Conservation (phyloP, 805 yeast species). For the Nakazawaea holstii region DNA sequence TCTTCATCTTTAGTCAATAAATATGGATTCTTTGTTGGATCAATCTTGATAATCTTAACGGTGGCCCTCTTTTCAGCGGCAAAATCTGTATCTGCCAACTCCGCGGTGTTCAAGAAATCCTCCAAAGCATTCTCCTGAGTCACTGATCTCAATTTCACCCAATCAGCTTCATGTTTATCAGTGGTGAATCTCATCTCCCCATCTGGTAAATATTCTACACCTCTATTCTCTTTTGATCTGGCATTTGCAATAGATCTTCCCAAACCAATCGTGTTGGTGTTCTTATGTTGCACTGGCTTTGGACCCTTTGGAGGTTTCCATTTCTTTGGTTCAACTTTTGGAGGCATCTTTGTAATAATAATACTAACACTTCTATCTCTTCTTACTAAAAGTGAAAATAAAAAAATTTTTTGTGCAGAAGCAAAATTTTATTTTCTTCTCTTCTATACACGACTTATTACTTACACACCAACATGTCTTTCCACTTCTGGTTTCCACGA, state of each 20-base stretch:
- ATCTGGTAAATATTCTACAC: constrained; percentile 66
- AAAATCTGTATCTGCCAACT: constrained; percentile 92
- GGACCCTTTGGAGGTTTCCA: constrained; percentile 93
- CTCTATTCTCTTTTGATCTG: constrained; percentile 59
- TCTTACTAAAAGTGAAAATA: background rate
- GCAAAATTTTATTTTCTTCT: background rate
- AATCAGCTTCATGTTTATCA: constrained; percentile 73
- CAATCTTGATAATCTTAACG: constrained; percentile 78
- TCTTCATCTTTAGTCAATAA: constrained; percentile 65
- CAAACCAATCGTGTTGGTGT: constrained; percentile 77
- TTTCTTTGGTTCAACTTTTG: constrained; percentile 52
- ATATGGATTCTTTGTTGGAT: constrained; percentile 48
- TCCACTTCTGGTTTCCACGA: constrained; percentile 47
- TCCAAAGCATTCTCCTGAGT: constrained; percentile 93
- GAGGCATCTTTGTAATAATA: too few species aligned
- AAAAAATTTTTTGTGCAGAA: background rate
- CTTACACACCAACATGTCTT: constrained; percentile 6
- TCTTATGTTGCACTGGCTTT: constrained; percentile 78
- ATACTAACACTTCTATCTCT: background rate
- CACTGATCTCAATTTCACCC: constrained; percentile 89
- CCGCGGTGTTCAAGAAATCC: constrained; percentile 93
- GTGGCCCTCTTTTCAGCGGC: constrained; percentile 83
- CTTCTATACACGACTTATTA: background rate
- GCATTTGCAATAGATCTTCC: constrained; percentile 81
- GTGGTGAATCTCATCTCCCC: constrained; percentile 90